Evolutionary conservation across 2,329 filamentous ascomycete genomes (phyloP).

Genomic region (Sclerotinia glacialis): DNA sequence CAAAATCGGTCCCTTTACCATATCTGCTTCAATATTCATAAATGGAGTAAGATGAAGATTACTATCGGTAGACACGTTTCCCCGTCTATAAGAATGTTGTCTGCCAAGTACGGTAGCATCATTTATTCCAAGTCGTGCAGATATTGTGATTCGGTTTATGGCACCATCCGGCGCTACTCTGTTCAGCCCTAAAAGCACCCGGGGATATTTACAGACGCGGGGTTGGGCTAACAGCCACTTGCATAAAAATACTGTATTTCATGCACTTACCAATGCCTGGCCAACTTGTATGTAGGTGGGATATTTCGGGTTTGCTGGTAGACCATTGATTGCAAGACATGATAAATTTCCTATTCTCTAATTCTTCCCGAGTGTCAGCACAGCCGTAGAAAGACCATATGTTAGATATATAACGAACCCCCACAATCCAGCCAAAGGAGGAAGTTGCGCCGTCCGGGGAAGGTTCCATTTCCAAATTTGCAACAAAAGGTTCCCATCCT

Average conservation of each 20-base stretch:
- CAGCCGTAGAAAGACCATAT: background rate
- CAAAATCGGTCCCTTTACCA: background rate
- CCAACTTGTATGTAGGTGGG: background rate
- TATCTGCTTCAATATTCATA: background rate
- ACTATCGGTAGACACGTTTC: background rate
- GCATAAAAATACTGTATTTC: background rate
- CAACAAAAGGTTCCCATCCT: background rate
- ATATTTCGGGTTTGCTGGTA: background rate
- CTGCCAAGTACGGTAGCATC: background rate
- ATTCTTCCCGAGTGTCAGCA: background rate
- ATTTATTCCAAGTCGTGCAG: background rate
- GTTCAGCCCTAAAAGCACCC: no score
- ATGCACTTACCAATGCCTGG: background rate
- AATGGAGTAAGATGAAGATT: background rate
- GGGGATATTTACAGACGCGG: background rate
- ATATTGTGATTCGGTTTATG: background rate
- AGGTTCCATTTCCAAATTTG: background rate
- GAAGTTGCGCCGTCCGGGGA: background rate
- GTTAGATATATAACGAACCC: background rate
- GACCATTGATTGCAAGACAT: background rate
- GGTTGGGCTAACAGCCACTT: background rate
- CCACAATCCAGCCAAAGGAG: background rate
- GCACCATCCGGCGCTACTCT: background rate
- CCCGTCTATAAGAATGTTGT: background rate
- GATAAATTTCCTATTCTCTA: background rate